Evolutionary conservation across 495 filamentous ascomycete genomes (phyloP).

Genomic region (Trypethelium eluteriae): DNA sequence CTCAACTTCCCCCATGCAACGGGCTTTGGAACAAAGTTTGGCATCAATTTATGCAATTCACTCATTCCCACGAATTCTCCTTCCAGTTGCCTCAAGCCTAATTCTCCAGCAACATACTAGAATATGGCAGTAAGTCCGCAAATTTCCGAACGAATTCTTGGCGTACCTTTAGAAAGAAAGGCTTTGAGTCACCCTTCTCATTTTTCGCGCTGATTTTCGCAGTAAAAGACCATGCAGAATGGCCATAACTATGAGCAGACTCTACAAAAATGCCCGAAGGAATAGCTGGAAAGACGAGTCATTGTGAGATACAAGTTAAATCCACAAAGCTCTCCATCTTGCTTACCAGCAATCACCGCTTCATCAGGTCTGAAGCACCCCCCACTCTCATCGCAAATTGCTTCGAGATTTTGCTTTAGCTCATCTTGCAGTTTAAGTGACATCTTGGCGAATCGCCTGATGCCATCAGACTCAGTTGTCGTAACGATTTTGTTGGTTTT

Average conservation of each 20-base stretch:
- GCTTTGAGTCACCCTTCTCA: not conserved
- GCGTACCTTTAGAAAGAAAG: conserved; percentile 3
- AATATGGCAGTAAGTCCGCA: not conserved
- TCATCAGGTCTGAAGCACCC: not conserved
- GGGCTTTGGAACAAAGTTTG: conserved; percentile 6
- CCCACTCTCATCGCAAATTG: not conserved
- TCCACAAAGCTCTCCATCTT: not conserved
- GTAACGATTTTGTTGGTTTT: not conserved
- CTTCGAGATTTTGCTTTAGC: conserved; percentile 3
- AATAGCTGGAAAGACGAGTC: not conserved
- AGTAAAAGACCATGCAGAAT: conserved; percentile 6
- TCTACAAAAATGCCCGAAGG: not conserved
- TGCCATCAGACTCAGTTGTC: not conserved
- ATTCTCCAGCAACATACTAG: conserved; percentile 1
- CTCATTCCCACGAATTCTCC: conserved; percentile 3
- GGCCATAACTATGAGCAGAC: conserved; percentile 5
- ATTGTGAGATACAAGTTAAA: not conserved
- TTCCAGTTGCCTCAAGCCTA: not conserved
- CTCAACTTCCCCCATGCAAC: conserved; percentile 6
- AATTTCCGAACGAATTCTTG: not conserved
- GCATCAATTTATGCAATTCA: conserved; percentile 8
- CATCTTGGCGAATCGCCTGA: not conserved
- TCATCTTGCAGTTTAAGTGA: not conserved
- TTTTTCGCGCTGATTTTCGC: conserved; percentile 2
- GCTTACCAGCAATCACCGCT: conserved; percentile 4